phyloP scores from a whole-genome alignment of 2,329 filamentous ascomycete genomes.

The Tolypocladium nubicola region DNA sequence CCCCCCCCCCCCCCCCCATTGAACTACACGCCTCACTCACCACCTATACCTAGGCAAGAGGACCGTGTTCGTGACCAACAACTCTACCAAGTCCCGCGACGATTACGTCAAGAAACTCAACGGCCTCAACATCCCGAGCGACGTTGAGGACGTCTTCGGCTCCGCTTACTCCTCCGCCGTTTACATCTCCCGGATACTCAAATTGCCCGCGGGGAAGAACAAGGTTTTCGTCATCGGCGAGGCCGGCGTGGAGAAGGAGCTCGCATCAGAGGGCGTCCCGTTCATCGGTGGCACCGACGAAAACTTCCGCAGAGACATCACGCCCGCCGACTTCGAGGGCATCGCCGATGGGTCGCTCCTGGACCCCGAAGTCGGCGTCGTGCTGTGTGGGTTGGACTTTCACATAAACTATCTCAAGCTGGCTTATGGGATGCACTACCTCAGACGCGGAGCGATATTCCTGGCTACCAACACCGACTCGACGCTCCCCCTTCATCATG shows the following conservation, averaged over 20 bases:
- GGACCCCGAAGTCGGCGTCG: constrained; percentile 81
- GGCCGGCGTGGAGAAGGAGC: constrained; percentile 80
- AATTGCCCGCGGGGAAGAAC: constrained; percentile 66
- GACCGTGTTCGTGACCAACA: constrained; percentile 95
- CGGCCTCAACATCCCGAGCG: constrained; percentile 65
- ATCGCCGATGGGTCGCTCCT: constrained; percentile 67
- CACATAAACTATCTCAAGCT: constrained; percentile 94
- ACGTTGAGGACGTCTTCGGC: constrained; percentile 86
- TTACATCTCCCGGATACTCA: constrained; percentile 89
- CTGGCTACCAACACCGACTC: constrained; percentile 90
- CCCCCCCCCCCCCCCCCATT: no score
- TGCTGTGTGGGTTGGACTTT: constrained; percentile 85
- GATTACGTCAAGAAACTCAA: constrained; percentile 93
- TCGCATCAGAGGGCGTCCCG: constrained; percentile 65
- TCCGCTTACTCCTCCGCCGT: constrained; percentile 91
- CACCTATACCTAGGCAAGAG: constrained; percentile 57
- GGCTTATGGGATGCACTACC: constrained; percentile 74
- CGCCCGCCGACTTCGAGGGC: constrained; percentile 65
- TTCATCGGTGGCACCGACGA: constrained; percentile 84
- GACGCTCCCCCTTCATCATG: constrained; percentile 70
- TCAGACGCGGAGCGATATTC: constrained; percentile 72
- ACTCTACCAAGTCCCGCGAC: constrained; percentile 88
- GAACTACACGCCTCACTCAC: not conserved
- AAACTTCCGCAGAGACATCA: constrained; percentile 64
- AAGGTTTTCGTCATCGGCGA: constrained; percentile 95